A percentile compares a stretch with the other conserved stretches of the same genome.
These are phyloP conservation scores for Hansenula anomala DNA, from an alignment of 1,139 yeast genomes.

Conservation along the genomic window DNA sequence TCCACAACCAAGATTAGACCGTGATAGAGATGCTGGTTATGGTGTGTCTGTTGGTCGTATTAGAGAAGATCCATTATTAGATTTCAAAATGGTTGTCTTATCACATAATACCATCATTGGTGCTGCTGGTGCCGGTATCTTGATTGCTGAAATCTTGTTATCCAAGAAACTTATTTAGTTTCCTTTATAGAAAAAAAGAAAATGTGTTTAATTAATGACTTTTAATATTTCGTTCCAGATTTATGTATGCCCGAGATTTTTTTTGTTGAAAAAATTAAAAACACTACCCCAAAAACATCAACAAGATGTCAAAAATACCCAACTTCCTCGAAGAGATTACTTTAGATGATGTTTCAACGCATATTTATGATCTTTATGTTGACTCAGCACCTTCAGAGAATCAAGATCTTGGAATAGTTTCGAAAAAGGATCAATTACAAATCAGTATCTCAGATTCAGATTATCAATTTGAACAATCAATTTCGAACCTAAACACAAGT, in stretches of 20 bases:
- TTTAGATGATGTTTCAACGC: constrained; percentile 35
- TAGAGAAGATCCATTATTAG: constrained; percentile 89
- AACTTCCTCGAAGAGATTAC: constrained; percentile 21
- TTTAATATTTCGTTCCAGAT: too few species aligned
- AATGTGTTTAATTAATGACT: neutral
- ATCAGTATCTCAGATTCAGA: constrained; percentile 31
- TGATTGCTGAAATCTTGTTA: constrained; percentile 85
- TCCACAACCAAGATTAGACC: constrained; percentile 97
- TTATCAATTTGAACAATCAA: constrained; percentile 28
- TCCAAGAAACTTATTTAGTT: constrained; percentile 76
- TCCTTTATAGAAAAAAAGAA: too few species aligned
- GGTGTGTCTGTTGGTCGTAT: constrained; percentile 95
- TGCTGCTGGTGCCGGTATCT: constrained; percentile 98
- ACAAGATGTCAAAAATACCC: neutral
- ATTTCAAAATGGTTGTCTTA: constrained; percentile 90
- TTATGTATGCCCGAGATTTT: too few species aligned
- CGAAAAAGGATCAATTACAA: constrained; percentile 28
- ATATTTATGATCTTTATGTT: constrained; percentile 44
- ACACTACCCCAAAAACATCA: too few species aligned
- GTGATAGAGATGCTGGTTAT: constrained; percentile 91
- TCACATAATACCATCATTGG: constrained; percentile 97
- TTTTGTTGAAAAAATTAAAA: too few species aligned
- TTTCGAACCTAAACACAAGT: constrained; percentile 23
- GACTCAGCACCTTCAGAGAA: constrained; percentile 27
- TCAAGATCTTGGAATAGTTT: constrained; percentile 44